Conservation (phyloP, 768 basidiomycete species). For the Xerocomus brunneocitrinus region DNA sequence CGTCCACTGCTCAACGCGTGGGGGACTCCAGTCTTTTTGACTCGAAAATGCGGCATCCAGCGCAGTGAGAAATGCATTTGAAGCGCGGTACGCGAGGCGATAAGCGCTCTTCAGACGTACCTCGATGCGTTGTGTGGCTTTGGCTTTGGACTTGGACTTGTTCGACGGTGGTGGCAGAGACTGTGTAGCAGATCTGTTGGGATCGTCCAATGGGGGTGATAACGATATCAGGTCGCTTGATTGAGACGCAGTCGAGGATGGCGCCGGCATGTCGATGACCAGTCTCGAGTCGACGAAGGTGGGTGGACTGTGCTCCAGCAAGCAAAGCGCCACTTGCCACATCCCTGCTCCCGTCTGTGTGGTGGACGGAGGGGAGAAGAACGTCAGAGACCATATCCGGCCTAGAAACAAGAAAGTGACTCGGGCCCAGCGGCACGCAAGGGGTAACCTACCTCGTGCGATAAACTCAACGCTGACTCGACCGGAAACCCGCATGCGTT, state of each 20-base stretch:
- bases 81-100: constrained; percentile 26
- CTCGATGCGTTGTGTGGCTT: constrained; percentile 5
- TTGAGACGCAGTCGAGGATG: not conserved
- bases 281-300: constrained; percentile 54
- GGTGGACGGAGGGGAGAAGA: constrained; percentile 16
- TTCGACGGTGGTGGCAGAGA: not conserved
- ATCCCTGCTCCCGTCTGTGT: constrained; percentile 4
- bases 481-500: constrained; percentile 63
- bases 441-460: constrained; percentile 40
- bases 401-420: constrained; percentile 7
- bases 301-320: constrained; percentile 55
- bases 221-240: constrained; percentile 8
- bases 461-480: constrained; percentile 60
- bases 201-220: not conserved
- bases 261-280: constrained; percentile 36
- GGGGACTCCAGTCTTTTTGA: constrained; percentile 8
- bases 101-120: constrained; percentile 30
- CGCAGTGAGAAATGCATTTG: not conserved
- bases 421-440: not conserved
- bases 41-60: constrained; percentile 2
- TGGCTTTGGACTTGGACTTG: constrained; percentile 6
- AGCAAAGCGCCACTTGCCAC: constrained; percentile 45
- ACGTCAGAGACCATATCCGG: constrained; percentile 25
- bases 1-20: constrained; percentile 10
- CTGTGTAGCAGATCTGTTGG: not conserved